These are phyloP conservation scores for Saposhnikovia divaricata DNA, from an alignment of 129 eudicot species.

Conservation along the genomic window DNA sequence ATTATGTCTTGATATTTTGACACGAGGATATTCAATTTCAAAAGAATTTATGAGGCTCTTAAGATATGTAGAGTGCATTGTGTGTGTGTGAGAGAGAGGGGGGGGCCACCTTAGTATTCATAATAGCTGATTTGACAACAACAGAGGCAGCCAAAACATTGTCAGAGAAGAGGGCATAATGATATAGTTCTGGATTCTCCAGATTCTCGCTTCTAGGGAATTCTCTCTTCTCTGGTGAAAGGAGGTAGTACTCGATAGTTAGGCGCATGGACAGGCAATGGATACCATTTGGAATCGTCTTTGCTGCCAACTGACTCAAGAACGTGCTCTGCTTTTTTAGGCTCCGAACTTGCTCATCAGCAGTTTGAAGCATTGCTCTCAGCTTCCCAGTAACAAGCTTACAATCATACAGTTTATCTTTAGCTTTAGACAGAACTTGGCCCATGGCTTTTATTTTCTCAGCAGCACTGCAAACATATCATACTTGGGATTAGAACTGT, in stretches of 20 bases:
- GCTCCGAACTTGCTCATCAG: slow-evolving; percentile 89
- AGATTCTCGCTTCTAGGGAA: slow-evolving; percentile 77
- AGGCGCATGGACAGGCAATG: slow-evolving; percentile 84
- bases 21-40: background rate
- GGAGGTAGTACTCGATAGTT: slow-evolving; percentile 86
- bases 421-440: slow-evolving; percentile 71
- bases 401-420: slow-evolving; percentile 73
- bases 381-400: slow-evolving; percentile 78
- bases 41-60: background rate
- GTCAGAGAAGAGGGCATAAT: slow-evolving; percentile 91
- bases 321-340: slow-evolving; percentile 92
- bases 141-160: slow-evolving; percentile 96
- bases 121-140: slow-evolving; percentile 80
- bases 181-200: slow-evolving; percentile 76
- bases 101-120: slow-evolving; percentile 63
- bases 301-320: slow-evolving; percentile 88
- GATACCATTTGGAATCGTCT: slow-evolving; percentile 91
- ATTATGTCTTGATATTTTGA: background rate
- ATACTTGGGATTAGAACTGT: background rate
- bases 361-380: slow-evolving; percentile 93
- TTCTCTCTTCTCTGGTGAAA: slow-evolving; percentile 56
- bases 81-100: background rate
- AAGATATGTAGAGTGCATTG: background rate
- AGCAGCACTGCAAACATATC: slow-evolving; percentile 41
- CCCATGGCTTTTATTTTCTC: slow-evolving; percentile 80